A percentile compares a stretch with the other conserved stretches of the same genome.
Evolutionary conservation across 2,329 filamentous ascomycete species (phyloP).

Genomic region (Penicillium sp.): DNA sequence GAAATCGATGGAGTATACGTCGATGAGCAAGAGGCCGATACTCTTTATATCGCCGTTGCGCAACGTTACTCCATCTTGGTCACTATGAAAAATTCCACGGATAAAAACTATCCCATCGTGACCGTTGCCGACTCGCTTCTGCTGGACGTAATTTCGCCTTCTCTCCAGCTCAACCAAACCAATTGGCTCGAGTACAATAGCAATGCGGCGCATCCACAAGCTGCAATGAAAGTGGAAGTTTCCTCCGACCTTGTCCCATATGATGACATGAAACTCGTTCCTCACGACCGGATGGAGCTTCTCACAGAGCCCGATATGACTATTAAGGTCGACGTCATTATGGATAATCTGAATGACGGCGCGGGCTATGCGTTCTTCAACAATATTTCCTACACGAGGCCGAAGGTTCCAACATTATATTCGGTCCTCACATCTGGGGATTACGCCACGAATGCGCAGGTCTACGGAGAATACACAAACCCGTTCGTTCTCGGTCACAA

Average conservation of each 20-base stretch:
- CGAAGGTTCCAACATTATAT: slow-evolving; percentile 27
- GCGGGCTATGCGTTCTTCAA: slow-evolving; percentile 47
- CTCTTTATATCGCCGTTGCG: slow-evolving; percentile 65
- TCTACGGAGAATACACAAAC: slow-evolving; percentile 67
- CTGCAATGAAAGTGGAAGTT: slow-evolving; percentile 22
- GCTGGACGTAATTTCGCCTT: slow-evolving; percentile 33
- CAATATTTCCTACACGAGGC: slow-evolving; percentile 24
- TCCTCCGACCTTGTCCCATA: slow-evolving; percentile 59
- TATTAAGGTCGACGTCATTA: slow-evolving; percentile 59
- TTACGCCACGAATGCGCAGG: slow-evolving; percentile 51
- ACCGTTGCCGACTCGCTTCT: slow-evolving; percentile 28
- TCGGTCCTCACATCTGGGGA: slow-evolving; percentile 36
- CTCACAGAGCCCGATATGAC: slow-evolving; percentile 57
- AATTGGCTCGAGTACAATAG: slow-evolving; percentile 64
- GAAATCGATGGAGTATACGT: slow-evolving; percentile 72
- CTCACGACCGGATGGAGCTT: slow-evolving; percentile 62
- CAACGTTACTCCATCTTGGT: slow-evolving; percentile 58
- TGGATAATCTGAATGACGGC: slow-evolving; percentile 68
- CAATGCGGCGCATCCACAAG: slow-evolving; percentile 41
- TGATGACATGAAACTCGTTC: slow-evolving; percentile 71
- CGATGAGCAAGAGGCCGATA: slow-evolving; percentile 56
- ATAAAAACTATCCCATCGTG: slow-evolving; percentile 63
- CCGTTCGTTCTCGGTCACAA: slow-evolving; percentile 40
- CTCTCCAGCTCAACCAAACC: slow-evolving; percentile 42
- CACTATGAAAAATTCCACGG: slow-evolving; percentile 61